Evolutionary conservation across 2,329 filamentous ascomycete species (phyloP), one percentile per base, ranked within the genome.

Genomic region (Penicillium sp.): DNA sequence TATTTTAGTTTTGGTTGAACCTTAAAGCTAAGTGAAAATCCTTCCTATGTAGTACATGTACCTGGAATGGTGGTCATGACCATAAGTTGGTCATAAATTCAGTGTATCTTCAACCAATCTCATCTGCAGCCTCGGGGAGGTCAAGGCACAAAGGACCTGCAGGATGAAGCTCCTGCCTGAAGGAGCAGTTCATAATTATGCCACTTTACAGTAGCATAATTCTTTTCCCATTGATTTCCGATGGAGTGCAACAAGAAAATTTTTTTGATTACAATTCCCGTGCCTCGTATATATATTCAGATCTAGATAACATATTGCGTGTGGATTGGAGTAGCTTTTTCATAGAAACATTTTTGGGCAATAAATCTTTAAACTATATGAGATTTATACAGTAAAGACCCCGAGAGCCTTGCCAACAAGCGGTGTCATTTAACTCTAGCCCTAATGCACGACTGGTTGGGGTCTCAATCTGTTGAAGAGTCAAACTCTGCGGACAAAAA

Each of bases 51-150:
- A 21, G 17, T 23, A 43, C 21, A 29, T 17, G 12, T 29, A 17
- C 13, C 23, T 35, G 17, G 15, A 33, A 45, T 39, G 33, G 39
- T 8, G 13, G 31, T 13, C n/a, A 51, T 29, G 10, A 7, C 33
- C 15, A 38, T 21, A 12, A 21, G 9, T 29, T 15, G n/a, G 45
- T 31, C 7, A 15, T 31, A n/a, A 39, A 17, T 33, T 29, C 35
- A 17, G 55, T 25, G 6, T 56, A 56, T 56, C 25, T 48, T 35
- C 29, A 48, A n/a, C 54, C 49, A 57, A 57, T 48, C 55, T 38
- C n/a, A 42, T 57, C 21, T 29, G 42, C 41, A 29, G 53, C 13
- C 27, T 49, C 39, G 38, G 27, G 41, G 19, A 42, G 43, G 55
- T 53, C 49, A 48, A 53, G 29, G 21, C 49, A 47, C 54, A 29